Base-by-base conservation (phyloP, 208 protist genomes). In the Leishmania turanica region DNA sequence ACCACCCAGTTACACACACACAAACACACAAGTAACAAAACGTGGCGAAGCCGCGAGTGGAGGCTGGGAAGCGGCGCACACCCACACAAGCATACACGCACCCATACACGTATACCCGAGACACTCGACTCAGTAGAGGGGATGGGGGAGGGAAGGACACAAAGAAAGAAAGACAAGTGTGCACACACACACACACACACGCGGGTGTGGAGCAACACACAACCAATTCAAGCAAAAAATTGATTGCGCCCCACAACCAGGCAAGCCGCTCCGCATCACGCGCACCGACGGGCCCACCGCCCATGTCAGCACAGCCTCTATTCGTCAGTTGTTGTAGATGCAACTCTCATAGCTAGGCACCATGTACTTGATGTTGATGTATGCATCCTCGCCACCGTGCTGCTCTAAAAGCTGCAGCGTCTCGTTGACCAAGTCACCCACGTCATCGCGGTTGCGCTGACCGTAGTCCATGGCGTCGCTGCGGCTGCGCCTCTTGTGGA, bases 381-480 rank as follows among this genome's bases (percentile, higher is more conserved):
- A 99, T 2, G 97, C 97, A 84, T 98, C 96, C 81, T 97, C 95
- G 49, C 97, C 97, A 75, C 97, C 97, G 87, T 97, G 93, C 69
- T 95, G 80, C 86, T 99, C 97, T 42, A 98, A 87, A 83, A 98
- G 80, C 77, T 98, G 93, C 58, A 99, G 93, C 77, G 99, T 99
- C 90, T 99, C 99, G 75, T 99, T 90, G 64, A 99, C 99, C 71
- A 99, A 88, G 80, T 99, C 99, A 7, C 98, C 99, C 40, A 99
- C 87, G 79, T 99, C 99, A 51, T 96, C 91, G 64, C 98, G 92
- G 80, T 99, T 99, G 56, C 96, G 90, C 87, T 99, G 99, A 8
- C 91, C 89, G 91, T 99, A 99, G 84, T 99, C 99, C 79, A 99
- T 99, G 4, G 81, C 87, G 86, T 99, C 99, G 17, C 98, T 97